Base-by-base conservation (phyloP, 495 filamentous ascomycete genomes). In the Podospora anserina region DNA sequence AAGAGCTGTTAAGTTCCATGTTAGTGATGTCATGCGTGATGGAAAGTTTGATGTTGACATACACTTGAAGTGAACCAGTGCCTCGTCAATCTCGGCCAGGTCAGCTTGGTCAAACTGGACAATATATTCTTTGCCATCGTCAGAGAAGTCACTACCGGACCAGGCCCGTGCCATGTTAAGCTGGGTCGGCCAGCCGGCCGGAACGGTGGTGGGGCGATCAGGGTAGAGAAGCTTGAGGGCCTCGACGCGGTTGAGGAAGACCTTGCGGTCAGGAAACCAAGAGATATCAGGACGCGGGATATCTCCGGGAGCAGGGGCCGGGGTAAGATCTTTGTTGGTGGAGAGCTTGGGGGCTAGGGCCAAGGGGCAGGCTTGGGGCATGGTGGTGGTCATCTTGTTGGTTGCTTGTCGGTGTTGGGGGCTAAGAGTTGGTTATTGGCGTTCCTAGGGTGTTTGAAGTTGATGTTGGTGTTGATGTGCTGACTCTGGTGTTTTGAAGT, bases 251-350 rank as follows among this genome's bases (percentile, higher is more conserved):
- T 76, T 68, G 59, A 70, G 72, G 70, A 64, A 76, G 49, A 71
- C 69, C 66, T 77, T 76, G 70, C 70, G 72, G 2, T 70, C 71
- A 3, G 75, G 75, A n/a, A 76, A 70, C 75, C 75, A 77, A 2
- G 68, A 69, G 54, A 76, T 77, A 44, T 76, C 70, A 20, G 75
- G 75, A 4, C 75, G 39, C 13, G 61, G 13, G 68, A 39, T 16
- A 71, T 73, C 26, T 67, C 69, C n/a, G 66, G 44, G 16, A 19
- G 44, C 59, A 15, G 63, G 44, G 13, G 61, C 54, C 1, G 62
- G 61, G 30, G 61, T 13, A 20, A 63, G 32, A 0, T 63, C 7
- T 44, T 58, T 44, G 3, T 20, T 28, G 39, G 34, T 13, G 23
- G 27, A 56, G 5, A 59, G 28, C 16, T 39, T 27, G 64, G n/a